Percentiles rank a stretch among this genome's conserved stretches.
phyloP scores from a whole-genome alignment of 352 stramenopile genomes.

The Pythium sp. region DNA sequence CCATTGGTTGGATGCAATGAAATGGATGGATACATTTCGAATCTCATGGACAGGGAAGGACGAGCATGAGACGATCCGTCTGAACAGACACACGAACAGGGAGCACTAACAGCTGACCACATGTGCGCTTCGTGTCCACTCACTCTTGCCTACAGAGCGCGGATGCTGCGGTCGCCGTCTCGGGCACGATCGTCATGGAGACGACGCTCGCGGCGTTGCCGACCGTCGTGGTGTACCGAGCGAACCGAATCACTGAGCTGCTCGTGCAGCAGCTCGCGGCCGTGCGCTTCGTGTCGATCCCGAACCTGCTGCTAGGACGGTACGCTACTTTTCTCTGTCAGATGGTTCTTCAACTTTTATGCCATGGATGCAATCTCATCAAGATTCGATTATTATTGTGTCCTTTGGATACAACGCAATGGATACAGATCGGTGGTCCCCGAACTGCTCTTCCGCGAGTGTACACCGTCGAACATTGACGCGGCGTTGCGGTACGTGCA shows the following conservation, averaged over 20 bases:
- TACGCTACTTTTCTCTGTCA: slow-evolving; percentile 15
- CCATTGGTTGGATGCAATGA: background rate
- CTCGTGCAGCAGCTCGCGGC: slow-evolving; percentile 47
- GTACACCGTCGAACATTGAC: slow-evolving; percentile 41
- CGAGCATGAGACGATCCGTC: background rate
- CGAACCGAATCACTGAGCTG: slow-evolving; percentile 58
- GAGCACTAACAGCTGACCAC: background rate
- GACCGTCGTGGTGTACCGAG: slow-evolving; percentile 71
- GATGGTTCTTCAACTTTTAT: background rate
- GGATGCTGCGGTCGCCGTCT: slow-evolving; percentile 59
- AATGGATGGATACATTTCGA: background rate
- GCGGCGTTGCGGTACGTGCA: slow-evolving; percentile 20
- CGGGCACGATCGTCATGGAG: slow-evolving; percentile 70
- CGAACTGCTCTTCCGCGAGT: slow-evolving; percentile 66
- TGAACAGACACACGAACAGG: background rate
- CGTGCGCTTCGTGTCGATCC: slow-evolving; percentile 73
- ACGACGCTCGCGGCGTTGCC: slow-evolving; percentile 48
- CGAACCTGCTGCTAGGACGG: slow-evolving; percentile 64
- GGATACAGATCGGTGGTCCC: slow-evolving; percentile 41
- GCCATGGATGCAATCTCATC: background rate
- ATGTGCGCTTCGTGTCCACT: background rate
- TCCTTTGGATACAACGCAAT: background rate
- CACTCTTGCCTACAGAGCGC: slow-evolving; percentile 21
- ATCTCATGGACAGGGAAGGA: background rate
- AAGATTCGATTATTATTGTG: background rate